Evolutionary conservation across 768 basidiomycete species (phyloP), one percentile per base, ranked within the genome.

Genomic region (Boletellus ananas): DNA sequence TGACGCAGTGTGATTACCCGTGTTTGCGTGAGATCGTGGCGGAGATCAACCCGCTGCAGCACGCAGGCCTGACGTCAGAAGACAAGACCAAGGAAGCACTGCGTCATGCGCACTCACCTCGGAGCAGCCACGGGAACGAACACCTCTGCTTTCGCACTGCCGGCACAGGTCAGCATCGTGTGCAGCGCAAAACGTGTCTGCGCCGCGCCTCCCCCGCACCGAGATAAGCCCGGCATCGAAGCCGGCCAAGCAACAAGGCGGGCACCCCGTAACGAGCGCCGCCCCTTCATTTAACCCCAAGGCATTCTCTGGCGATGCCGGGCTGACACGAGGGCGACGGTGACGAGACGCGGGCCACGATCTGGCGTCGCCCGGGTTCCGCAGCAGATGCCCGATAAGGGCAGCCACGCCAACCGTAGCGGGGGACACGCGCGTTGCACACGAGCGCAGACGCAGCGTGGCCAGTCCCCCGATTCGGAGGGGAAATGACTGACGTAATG

Each of bases 61-160:
- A 51, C 53, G 51, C 53, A 25, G 36, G 39, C 17, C 34, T 65
- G 67, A 72, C 67, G 63, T 63, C 60, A 61, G 58, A 54, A 34
- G 58, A 49, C 47, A 41, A 37, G 1, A 33, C 43, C 40, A 18
- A 43, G 17, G 44, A 36, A 38, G 29, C 42, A 17, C 20, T 56
- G 61, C 64, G 64, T 67, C 60, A 64, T 62, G 27, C 6, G 6
- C 44, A 64, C 80, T 59, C 57, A 88, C 89, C 88, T 90, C 18
- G 93, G 92, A n/a, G 89, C 87, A 33, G 85, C 78, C 51, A 91
- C 72, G 43, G 94, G 91, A 53, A 82, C 74, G 69, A 94, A 95
- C 21, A 96, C 94, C 66, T 95, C 92, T 16, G 90, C 91, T 14
- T 77, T 72, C 1, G 78, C 74, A 66, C 87, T 90, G 72, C 48